Base-by-base conservation (phyloP, 345 rosid species). In the Corchorus olitorius region DNA sequence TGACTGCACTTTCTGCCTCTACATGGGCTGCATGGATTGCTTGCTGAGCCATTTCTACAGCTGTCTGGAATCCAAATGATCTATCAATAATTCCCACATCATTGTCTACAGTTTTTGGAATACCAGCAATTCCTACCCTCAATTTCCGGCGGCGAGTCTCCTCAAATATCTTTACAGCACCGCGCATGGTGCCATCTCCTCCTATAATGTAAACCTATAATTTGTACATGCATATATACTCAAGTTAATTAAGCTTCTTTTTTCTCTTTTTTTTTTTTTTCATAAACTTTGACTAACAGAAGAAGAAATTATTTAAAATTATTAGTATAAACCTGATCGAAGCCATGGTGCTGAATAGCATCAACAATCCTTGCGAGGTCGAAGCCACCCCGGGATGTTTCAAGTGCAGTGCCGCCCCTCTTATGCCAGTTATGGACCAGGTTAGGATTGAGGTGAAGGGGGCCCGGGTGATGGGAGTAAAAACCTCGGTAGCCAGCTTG, bases 51-150 rank as follows among this genome's bases (percentile, higher is more conserved):
- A 86, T 89, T 82, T 93, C 99, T 8, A 90, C 98, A 0, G 98
- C 99, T 5, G 98, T 93, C 78, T 95, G 93, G 84, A 95, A 93
- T 34, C 99, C 99, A 66, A 95, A 95, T 50, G 97, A 95, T 70
- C 88, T 80, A 81, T 95, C 98, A 54, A 95, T 92, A 70, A 93
- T 84, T 58, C 98, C 97, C 37, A 89, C 87, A 71, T 95, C 99
- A 10, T 95, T 95, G 83, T 93, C 97, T 33, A 93, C 98, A 0
- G 97, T 90, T 76, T 95, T 90, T 0, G 98, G 98, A 70, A 95
- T 90, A 13, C 91, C 99, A 33, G 82, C 77, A 65, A 95, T 77
- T 4, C 87, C 90, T 34, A 92, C 65, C 10, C 81, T 79, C 15
- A 93, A 81, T 60, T 89, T 88, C 54, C 94, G 80, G 15, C 82